These are phyloP conservation scores for Brettanomyces anomalus DNA, from an alignment of 805 yeast species.

Conservation along the genomic window DNA sequence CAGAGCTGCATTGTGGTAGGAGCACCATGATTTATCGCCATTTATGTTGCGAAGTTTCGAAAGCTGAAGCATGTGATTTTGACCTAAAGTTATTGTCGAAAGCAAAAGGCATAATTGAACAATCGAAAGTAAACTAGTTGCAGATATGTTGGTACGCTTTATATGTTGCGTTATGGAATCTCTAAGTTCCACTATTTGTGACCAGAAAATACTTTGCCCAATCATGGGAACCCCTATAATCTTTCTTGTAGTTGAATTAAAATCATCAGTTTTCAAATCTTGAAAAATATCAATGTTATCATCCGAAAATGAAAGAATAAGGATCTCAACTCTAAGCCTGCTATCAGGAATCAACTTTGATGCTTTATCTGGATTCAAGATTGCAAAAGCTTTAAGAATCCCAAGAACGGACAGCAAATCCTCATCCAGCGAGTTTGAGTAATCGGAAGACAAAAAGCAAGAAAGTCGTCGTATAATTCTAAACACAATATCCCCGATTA, in stretches of 20 bases:
- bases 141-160: neutral
- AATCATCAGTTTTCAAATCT: neutral
- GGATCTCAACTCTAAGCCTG: neutral
- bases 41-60: slow-evolving; percentile 13
- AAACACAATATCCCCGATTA: slow-evolving; percentile 29
- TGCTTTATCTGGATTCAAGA: slow-evolving; percentile 36
- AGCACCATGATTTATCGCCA: slow-evolving; percentile 29
- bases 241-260: no score
- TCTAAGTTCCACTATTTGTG: neutral
- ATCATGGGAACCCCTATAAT: no score
- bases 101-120: slow-evolving; percentile 26
- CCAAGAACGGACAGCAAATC: slow-evolving; percentile 29
- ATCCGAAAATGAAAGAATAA: neutral
- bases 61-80: slow-evolving; percentile 10
- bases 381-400: slow-evolving; percentile 33
- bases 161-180: neutral
- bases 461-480: slow-evolving; percentile 31
- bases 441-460: slow-evolving; percentile 14
- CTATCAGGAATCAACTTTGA: slow-evolving; percentile 27
- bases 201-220: neutral
- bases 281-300: neutral
- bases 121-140: neutral
- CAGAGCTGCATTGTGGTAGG: slow-evolving; percentile 35
- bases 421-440: neutral
- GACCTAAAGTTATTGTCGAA: slow-evolving; percentile 23